Evolutionary conservation across 345 rosid species (phyloP).

Genomic region (Acer saccharum): DNA sequence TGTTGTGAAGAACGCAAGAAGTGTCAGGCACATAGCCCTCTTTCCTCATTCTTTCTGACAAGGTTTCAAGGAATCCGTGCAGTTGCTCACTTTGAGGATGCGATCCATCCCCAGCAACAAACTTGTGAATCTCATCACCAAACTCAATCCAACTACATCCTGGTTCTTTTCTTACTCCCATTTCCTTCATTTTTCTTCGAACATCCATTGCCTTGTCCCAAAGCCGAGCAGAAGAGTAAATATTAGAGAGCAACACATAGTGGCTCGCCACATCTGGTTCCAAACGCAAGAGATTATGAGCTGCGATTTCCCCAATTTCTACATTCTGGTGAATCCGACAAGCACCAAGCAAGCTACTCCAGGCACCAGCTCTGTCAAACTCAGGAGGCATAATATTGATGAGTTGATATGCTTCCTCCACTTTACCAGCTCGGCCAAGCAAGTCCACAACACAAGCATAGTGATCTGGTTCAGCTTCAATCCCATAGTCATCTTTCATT

Average conservation of each 20-base stretch:
- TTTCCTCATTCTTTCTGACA: slow-evolving; percentile 69
- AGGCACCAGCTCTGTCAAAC: slow-evolving; percentile 61
- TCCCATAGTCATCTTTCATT: slow-evolving; percentile 62
- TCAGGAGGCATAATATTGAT: slow-evolving; percentile 54
- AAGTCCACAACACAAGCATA: slow-evolving; percentile 87
- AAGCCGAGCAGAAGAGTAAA: slow-evolving; percentile 70
- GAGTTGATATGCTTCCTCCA: slow-evolving; percentile 63
- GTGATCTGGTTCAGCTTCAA: slow-evolving; percentile 73
- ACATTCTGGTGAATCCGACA: slow-evolving; percentile 66
- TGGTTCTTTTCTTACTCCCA: slow-evolving; percentile 84
- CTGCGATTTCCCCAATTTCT: slow-evolving; percentile 78
- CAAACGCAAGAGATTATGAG: slow-evolving; percentile 56
- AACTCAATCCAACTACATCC: slow-evolving; percentile 94
- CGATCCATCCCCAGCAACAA: slow-evolving; percentile 75
- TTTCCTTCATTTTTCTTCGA: slow-evolving; percentile 74
- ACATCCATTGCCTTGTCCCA: slow-evolving; percentile 84
- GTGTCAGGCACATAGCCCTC: slow-evolving; percentile 88
- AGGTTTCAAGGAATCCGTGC: slow-evolving; percentile 49
- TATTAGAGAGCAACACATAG: slow-evolving; percentile 82
- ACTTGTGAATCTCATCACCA: slow-evolving; percentile 77
- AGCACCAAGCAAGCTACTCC: slow-evolving; percentile 95
- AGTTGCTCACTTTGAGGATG: slow-evolving; percentile 75
- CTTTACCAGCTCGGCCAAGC: slow-evolving; percentile 84
- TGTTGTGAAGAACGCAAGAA: slow-evolving; percentile 82
- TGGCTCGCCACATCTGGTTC: slow-evolving; percentile 90